phyloP scores from a whole-genome alignment of 495 filamentous ascomycete genomes.

The Aspergillus cavernicola region DNA sequence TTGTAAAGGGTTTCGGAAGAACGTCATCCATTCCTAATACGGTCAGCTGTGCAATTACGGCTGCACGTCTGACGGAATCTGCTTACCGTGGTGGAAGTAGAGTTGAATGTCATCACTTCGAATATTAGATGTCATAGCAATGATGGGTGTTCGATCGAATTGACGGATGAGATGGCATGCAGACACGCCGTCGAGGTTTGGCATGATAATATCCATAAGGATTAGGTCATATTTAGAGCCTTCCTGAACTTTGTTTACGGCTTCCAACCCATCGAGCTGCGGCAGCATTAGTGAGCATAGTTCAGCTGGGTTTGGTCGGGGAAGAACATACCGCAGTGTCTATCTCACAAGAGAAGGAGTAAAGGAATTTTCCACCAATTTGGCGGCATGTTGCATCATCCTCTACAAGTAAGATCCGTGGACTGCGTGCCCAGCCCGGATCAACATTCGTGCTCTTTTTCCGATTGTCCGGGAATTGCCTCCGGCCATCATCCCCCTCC shows the following conservation, averaged over 20 bases:
- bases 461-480: conserved; percentile 49
- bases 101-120: conserved; percentile 94
- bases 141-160: conserved; percentile 82
- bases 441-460: conserved; percentile 70
- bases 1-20: conserved; percentile 94
- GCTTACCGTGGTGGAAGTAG: conserved; percentile 93
- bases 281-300: conserved; percentile 15
- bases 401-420: conserved; percentile 87
- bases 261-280: conserved; percentile 85
- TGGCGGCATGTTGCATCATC: conserved; percentile 92
- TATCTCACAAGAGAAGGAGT: conserved; percentile 82
- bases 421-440: conserved; percentile 76
- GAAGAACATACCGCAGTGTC: conserved; percentile 84
- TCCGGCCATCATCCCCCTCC: conserved; percentile 50
- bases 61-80: background rate
- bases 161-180: conserved; percentile 92
- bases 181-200: conserved; percentile 89
- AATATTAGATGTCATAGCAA: conserved; percentile 99
- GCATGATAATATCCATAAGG: conserved; percentile 99
- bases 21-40: conserved; percentile 95
- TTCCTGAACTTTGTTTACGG: conserved; percentile 84
- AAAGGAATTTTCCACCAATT: conserved; percentile 92
- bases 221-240: conserved; percentile 87
- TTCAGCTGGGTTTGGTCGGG: background rate
- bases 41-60: conserved; percentile 2